These are phyloP conservation scores for Microsporum canis DNA, from an alignment of 2,329 filamentous ascomycete genomes.

Conservation along the genomic window DNA sequence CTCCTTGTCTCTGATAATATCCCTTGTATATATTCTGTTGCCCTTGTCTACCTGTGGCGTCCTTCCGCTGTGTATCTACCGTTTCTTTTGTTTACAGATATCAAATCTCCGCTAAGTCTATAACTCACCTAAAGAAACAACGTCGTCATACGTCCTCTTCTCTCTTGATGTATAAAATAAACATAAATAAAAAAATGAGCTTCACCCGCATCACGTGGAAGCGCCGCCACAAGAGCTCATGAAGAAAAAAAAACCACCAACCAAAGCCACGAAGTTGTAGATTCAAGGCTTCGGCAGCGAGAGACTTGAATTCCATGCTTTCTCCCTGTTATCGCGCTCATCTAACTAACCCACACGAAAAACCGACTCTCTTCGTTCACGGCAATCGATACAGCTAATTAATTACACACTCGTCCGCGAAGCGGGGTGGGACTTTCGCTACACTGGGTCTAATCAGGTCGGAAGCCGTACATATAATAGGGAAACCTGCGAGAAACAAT, in stretches of 20 bases:
- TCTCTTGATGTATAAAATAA: too few species aligned
- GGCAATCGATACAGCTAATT: neutral
- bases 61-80: constrained; percentile 4
- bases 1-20: constrained; percentile 6
- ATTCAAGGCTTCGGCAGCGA: neutral
- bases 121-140: neutral
- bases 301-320: neutral
- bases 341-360: neutral
- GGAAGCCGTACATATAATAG: too few species aligned
- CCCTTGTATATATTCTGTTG: constrained; percentile 3
- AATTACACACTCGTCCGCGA: neutral
- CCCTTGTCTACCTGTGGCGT: neutral
- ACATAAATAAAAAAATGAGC: neutral
- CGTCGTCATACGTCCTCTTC: too few species aligned
- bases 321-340: neutral
- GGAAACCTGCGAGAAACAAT: constrained; percentile 38
- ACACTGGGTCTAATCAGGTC: neutral
- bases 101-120: neutral
- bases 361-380: neutral
- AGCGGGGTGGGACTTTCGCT: neutral
- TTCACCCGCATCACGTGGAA: neutral
- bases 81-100: neutral
- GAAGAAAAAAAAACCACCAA: neutral
- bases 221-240: neutral
- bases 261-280: neutral